These are phyloP conservation scores for Meredithiella fracta DNA, from an alignment of 2,329 filamentous ascomycete genomes.

Conservation along the genomic window DNA sequence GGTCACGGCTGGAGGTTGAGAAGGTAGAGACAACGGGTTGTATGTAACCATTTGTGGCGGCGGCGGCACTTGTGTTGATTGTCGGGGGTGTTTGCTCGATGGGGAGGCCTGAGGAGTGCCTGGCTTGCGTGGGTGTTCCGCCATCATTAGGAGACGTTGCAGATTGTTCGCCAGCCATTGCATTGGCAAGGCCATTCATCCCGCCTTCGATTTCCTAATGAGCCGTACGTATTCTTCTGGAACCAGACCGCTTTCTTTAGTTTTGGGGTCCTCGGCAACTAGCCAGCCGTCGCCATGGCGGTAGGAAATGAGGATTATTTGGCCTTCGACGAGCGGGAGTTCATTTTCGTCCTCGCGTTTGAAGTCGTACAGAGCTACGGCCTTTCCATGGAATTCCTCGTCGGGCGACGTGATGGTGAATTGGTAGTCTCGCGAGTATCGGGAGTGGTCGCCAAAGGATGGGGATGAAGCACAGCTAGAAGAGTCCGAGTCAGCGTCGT, in stretches of 20 bases:
- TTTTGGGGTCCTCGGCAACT: conserved; percentile 89
- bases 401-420: conserved; percentile 91
- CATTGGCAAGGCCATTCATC: conserved; percentile 49
- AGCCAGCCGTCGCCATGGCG: conserved; percentile 94
- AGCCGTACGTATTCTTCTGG: conserved; percentile 93
- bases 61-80: conserved; percentile 7
- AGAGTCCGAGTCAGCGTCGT: conserved; percentile 34
- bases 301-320: conserved; percentile 93
- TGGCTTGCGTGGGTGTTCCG: conserved; percentile 45
- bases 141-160: conserved; percentile 36
- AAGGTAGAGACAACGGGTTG: conserved; percentile 53
- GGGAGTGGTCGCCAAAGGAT: conserved; percentile 50
- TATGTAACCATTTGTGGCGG: conserved; percentile 34
- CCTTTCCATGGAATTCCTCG: conserved; percentile 95
- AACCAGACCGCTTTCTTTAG: conserved; percentile 82
- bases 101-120: conserved; percentile 24
- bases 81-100: conserved; percentile 2
- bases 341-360: conserved; percentile 93
- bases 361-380: conserved; percentile 90
- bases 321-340: conserved; percentile 76
- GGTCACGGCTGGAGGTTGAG: conserved; percentile 52
- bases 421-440: conserved; percentile 82
- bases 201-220: conserved; percentile 84
- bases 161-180: conserved; percentile 6
- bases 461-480: conserved; percentile 45